A percentile compares a stretch with the other conserved stretches of the same genome.
phyloP scores from a whole-genome alignment of 345 rosid genomes.

The Populus nigra region DNA sequence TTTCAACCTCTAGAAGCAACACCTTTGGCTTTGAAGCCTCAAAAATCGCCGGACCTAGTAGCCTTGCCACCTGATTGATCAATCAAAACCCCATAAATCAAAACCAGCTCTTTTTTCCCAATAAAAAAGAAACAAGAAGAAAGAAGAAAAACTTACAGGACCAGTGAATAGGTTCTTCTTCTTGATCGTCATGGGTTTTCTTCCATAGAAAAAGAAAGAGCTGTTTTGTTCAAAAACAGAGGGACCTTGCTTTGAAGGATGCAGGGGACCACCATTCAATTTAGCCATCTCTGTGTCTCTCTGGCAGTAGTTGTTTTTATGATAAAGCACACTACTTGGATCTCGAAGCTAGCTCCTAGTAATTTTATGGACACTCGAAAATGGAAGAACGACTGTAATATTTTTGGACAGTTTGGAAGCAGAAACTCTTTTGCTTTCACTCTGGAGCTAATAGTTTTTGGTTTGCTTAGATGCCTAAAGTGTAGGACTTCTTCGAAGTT shows the following conservation, averaged over 20 bases:
- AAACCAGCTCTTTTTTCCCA: too few relatives aligned
- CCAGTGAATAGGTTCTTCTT: neutral
- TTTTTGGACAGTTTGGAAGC: too few relatives aligned
- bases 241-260: neutral
- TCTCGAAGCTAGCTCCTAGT: neutral
- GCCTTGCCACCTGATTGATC: conserved; percentile 5
- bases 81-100: neutral
- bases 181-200: neutral
- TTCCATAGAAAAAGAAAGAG: neutral
- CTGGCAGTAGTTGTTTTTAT: neutral
- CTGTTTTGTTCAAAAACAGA: neutral
- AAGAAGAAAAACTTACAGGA: neutral
- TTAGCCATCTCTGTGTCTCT: neutral
- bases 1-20: neutral
- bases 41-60: neutral
- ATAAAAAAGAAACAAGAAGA: too few relatives aligned
- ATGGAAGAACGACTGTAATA: too few relatives aligned
- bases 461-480: too few relatives aligned
- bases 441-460: neutral
- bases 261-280: neutral
- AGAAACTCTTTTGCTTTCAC: neutral
- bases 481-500: neutral
- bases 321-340: too few relatives aligned
- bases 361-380: neutral
- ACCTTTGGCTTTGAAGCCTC: neutral